Evolutionary conservation across 129 eudicot species (phyloP), one percentile per base, ranked within the genome.

Genomic region (Erigeron canadensis): DNA sequence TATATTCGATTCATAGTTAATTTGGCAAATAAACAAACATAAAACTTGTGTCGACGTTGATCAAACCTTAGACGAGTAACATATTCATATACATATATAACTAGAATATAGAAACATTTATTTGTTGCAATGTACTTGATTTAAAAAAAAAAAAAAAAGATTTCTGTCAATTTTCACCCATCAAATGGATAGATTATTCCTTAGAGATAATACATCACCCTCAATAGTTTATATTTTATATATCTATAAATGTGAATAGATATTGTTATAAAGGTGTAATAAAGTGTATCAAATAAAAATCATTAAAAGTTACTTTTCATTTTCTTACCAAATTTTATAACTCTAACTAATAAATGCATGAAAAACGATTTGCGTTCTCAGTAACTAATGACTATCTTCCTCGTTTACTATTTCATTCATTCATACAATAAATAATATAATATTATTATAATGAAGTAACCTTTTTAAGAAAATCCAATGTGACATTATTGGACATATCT

Each of bases 301-400:
- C 57, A 50, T 40, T 18, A 18, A 70, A 57, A 5, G 70, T 11
- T 59, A 21, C 6, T 7, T 28, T 11, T 21, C 10, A 5, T 7
- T 22, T 59, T 59, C 34, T 28, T 28, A 28, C 34, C 3, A 28
- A 19, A 1, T 11, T 55, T 55, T 47, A 5, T 19, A n/a, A 55
- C 15, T 61, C 10, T 5, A 38, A 47, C 41, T 8, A 57, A 38
- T 9, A 41, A 71, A 63, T 63, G 67, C 77, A 71, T 42, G 81
- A 63, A 53, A 45, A 54, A 51, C 65, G 59, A 44, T 77, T 40
- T 28, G 37, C 59, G 37, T 71, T 77, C 60, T 51, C 81, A 16
- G n/a, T n/a, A n/a, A n/a, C 13, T 77, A 45, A 63, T 40, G 58
- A 43, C 47, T 13, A 68, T 68, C 69, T 13, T 59, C 61, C 18